These are phyloP conservation scores for Penicillium bialowiezense DNA, from an alignment of 495 filamentous ascomycete species.

Conservation along the genomic window DNA sequence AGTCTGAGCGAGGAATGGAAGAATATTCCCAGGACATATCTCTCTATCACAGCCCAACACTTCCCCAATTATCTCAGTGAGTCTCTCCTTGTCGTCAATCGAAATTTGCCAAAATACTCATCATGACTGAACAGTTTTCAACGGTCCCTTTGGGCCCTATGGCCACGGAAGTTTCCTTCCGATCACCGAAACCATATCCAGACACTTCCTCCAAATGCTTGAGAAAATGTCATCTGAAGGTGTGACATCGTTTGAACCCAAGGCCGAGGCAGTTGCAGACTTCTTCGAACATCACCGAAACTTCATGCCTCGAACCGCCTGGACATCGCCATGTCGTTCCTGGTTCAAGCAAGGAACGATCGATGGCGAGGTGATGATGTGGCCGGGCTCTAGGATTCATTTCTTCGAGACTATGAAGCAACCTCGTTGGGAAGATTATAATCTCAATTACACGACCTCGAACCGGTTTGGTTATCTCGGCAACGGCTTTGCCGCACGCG, in stretches of 20 bases:
- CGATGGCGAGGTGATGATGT: slow-evolving; percentile 18
- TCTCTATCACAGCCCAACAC: slow-evolving; percentile 32
- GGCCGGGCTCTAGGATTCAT: slow-evolving; percentile 38
- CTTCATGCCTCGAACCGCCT: slow-evolving; percentile 39
- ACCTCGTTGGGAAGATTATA: slow-evolving; percentile 49
- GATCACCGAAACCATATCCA: slow-evolving; percentile 35
- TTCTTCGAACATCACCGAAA: slow-evolving; percentile 32
- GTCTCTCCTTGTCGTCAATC: slow-evolving; percentile 28
- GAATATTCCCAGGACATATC: slow-evolving; percentile 26
- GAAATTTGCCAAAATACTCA: slow-evolving; percentile 23
- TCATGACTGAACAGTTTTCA: slow-evolving; percentile 20
- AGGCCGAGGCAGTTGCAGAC: slow-evolving; percentile 27
- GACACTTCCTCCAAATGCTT: slow-evolving; percentile 40
- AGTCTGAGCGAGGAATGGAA: slow-evolving; percentile 18
- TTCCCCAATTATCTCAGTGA: slow-evolving; percentile 47
- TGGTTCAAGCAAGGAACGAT: slow-evolving; percentile 40
- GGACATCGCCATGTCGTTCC: slow-evolving; percentile 37
- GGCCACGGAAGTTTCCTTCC: slow-evolving; percentile 33
- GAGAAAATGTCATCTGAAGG: slow-evolving; percentile 30
- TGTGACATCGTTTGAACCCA: slow-evolving; percentile 13
- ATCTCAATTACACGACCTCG: slow-evolving; percentile 15
- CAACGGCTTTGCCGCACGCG: slow-evolving; percentile 19
- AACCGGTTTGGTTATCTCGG: slow-evolving; percentile 27
- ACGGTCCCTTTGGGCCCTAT: slow-evolving; percentile 34
- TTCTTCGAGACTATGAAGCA: slow-evolving; percentile 50